Conservation (phyloP, 2,329 filamentous ascomycete species). For the Periconia sp. region DNA sequence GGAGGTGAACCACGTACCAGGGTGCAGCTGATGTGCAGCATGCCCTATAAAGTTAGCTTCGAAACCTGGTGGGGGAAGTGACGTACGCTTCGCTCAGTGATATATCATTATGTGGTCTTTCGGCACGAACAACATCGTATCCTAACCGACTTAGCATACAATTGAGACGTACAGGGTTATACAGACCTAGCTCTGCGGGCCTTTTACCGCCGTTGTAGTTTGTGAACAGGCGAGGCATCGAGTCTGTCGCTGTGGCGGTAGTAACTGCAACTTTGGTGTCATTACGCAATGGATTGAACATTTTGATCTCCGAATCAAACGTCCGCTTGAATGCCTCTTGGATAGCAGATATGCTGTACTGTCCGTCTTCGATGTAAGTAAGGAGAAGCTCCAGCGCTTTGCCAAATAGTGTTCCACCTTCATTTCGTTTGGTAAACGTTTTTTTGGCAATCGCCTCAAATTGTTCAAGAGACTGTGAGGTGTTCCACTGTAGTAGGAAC, state of each 20-base stretch:
- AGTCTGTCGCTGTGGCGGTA: slow-evolving; percentile 26
- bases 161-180: too few relatives aligned
- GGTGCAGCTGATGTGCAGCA: slow-evolving; percentile 32
- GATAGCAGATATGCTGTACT: slow-evolving; percentile 29
- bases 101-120: slow-evolving; percentile 21
- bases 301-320: slow-evolving; percentile 15
- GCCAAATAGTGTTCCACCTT: slow-evolving; percentile 11
- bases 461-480: slow-evolving; percentile 20
- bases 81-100: slow-evolving; percentile 31
- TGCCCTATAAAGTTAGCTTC: slow-evolving; percentile 22
- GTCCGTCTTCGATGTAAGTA: slow-evolving; percentile 29
- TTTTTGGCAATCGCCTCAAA: slow-evolving; percentile 29
- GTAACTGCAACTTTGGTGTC: slow-evolving; percentile 39
- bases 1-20: too few relatives aligned
- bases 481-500: slow-evolving; percentile 32
- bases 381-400: slow-evolving; percentile 22
- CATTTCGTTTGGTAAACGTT: slow-evolving; percentile 22
- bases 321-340: slow-evolving; percentile 27
- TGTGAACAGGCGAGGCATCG: slow-evolving; percentile 27
- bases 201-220: slow-evolving; percentile 34
- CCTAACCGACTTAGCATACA: too few relatives aligned
- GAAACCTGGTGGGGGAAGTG: too few relatives aligned
- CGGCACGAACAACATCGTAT: slow-evolving; percentile 27
- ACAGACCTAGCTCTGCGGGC: too few relatives aligned
- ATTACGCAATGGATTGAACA: slow-evolving; percentile 33